Percentiles rank a stretch among this genome's conserved stretches.
Conservation (phyloP, 2,329 filamentous ascomycete genomes). For the Penicillium sp. region DNA sequence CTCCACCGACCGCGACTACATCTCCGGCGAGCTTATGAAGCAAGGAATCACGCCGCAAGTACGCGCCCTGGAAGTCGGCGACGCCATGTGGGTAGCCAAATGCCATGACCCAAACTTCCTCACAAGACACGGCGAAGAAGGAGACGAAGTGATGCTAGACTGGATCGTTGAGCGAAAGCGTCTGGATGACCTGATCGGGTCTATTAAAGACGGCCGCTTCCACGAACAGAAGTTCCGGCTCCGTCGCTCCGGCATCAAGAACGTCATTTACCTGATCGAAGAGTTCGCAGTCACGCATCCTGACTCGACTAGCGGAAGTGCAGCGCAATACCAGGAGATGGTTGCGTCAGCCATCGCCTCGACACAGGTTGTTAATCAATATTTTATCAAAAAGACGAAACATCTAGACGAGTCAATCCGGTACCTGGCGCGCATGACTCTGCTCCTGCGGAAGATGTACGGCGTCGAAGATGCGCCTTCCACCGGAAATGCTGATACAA, state of each 20-base stretch:
- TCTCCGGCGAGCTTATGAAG: slow-evolving; percentile 67
- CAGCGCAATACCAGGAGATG: slow-evolving; percentile 60
- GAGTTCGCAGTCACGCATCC: slow-evolving; percentile 61
- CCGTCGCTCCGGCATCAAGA: slow-evolving; percentile 66
- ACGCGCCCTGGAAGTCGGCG: slow-evolving; percentile 68
- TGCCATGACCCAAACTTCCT: slow-evolving; percentile 60
- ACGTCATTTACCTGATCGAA: slow-evolving; percentile 76
- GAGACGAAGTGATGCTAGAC: slow-evolving; percentile 70
- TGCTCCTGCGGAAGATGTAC: slow-evolving; percentile 64
- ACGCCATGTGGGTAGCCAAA: slow-evolving; percentile 77
- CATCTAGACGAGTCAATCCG: slow-evolving; percentile 75
- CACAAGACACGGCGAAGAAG: slow-evolving; percentile 51
- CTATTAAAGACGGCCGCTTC: slow-evolving; percentile 78
- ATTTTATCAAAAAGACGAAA: slow-evolving; percentile 72
- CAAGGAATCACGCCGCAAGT: slow-evolving; percentile 64
- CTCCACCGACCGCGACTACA: slow-evolving; percentile 71
- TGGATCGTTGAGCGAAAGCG: slow-evolving; percentile 80
- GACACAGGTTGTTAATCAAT: slow-evolving; percentile 74
- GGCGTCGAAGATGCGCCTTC: slow-evolving; percentile 14
- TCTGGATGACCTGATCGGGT: slow-evolving; percentile 73
- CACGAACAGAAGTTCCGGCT: slow-evolving; percentile 82
- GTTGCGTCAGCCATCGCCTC: slow-evolving; percentile 71
- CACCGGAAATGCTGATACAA: neutral
- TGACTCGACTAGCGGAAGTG: slow-evolving; percentile 41
- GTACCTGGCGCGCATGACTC: slow-evolving; percentile 71